Evolutionary conservation across 495 filamentous ascomycete species (phyloP).

Genomic region (Barbatosphaeria neglecta): DNA sequence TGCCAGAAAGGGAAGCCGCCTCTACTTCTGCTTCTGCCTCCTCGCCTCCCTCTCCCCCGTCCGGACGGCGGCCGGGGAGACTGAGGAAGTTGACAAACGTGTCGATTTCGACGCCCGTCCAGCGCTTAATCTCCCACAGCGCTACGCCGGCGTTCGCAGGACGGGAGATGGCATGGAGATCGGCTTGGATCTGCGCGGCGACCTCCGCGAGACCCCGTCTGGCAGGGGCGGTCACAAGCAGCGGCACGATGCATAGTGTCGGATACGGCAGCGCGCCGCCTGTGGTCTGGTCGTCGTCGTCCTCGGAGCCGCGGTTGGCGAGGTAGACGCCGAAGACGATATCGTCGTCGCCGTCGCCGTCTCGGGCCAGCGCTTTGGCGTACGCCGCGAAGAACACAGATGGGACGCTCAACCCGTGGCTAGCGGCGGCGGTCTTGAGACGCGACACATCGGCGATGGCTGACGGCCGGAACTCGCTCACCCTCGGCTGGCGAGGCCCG

Average conservation of each 20-base stretch:
- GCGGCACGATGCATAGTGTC: slow-evolving; percentile 28
- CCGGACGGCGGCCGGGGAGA: slow-evolving; percentile 10
- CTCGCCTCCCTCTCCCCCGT: background rate
- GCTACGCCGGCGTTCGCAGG: slow-evolving; percentile 21
- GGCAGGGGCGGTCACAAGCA: slow-evolving; percentile 13
- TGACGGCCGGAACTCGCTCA: slow-evolving; percentile 2
- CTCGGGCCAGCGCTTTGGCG: slow-evolving; percentile 10
- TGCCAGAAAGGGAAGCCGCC: too few species aligned
- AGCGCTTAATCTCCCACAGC: slow-evolving; percentile 37
- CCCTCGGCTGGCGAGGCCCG: background rate
- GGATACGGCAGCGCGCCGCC: slow-evolving; percentile 18
- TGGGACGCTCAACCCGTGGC: slow-evolving; percentile 24
- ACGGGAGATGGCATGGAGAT: slow-evolving; percentile 25
- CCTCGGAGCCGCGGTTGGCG: slow-evolving; percentile 28
- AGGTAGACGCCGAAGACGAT: slow-evolving; percentile 35
- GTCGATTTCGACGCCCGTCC: slow-evolving; percentile 34
- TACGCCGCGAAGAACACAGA: slow-evolving; percentile 32
- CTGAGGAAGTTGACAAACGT: slow-evolving; percentile 48
- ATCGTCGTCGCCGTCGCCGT: background rate
- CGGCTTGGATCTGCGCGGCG: slow-evolving; percentile 25
- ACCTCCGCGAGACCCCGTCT: slow-evolving; percentile 4
- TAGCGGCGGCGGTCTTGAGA: slow-evolving; percentile 7
- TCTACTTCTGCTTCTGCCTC: too few species aligned
- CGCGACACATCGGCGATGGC: slow-evolving; percentile 8
- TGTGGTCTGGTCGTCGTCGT: slow-evolving; percentile 5